Conservation (phyloP, 1,284 basidiomycete species). For the Pyrrhoderma lamaoense region DNA sequence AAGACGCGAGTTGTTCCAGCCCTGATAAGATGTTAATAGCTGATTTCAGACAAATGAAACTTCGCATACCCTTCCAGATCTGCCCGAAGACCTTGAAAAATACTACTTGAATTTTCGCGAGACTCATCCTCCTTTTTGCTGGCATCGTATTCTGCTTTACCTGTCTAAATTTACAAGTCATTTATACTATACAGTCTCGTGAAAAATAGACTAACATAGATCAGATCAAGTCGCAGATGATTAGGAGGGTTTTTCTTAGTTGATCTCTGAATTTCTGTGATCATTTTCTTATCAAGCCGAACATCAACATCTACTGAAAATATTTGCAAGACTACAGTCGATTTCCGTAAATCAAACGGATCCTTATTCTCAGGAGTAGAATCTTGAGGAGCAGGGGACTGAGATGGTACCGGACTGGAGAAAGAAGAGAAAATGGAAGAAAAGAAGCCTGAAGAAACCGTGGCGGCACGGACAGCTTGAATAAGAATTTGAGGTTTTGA, state of each 20-base stretch:
- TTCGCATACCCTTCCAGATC: conserved; percentile 63
- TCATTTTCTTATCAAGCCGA: conserved; percentile 64
- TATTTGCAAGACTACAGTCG: conserved; percentile 72
- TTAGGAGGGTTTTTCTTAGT: conserved; percentile 93
- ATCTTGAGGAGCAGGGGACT: conserved; percentile 34
- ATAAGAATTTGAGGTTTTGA: conserved; percentile 41
- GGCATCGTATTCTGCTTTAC: conserved; percentile 81
- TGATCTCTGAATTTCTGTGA: conserved; percentile 77
- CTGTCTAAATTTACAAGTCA: conserved; percentile 49
- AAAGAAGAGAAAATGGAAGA: conserved; percentile 70
- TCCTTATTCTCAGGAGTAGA: conserved; percentile 34
- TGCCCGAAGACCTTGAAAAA: conserved; percentile 83
- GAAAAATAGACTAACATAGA: conserved; percentile 56
- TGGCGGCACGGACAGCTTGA: conserved; percentile 29
- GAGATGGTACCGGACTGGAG: conserved; percentile 37
- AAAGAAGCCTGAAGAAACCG: conserved; percentile 55
- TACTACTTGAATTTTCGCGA: conserved; percentile 54
- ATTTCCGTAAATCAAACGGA: conserved; percentile 48
- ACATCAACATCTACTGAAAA: conserved; percentile 81
- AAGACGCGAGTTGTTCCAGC: conserved; percentile 65
- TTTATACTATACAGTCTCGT: neutral
- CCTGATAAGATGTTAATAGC: conserved; percentile 30
- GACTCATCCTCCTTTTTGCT: conserved; percentile 61
- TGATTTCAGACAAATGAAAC: neutral
- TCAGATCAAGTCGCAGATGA: conserved; percentile 73